Percentiles rank a stretch among this genome's conserved stretches.
These are phyloP conservation scores for Pontederia crassipes DNA, from an alignment of 176 grass and related monocot genomes.

Conservation along the genomic window DNA sequence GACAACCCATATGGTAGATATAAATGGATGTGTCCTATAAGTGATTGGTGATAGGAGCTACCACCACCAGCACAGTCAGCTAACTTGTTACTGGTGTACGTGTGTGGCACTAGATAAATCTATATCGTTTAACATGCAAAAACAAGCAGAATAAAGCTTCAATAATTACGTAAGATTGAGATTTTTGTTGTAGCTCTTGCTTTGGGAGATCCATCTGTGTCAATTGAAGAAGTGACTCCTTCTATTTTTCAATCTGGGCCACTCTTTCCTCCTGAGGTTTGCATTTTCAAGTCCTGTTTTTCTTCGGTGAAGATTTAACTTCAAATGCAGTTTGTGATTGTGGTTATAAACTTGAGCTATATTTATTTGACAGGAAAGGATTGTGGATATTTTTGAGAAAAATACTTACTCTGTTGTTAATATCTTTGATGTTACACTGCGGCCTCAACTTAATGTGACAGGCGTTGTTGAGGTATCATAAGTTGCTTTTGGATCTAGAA, in stretches of 20 bases:
- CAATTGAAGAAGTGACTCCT: constrained; percentile 66
- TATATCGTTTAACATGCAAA: too few species aligned
- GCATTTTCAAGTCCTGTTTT: constrained; percentile 1
- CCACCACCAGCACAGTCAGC: too few species aligned
- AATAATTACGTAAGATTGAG: background rate
- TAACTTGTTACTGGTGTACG: too few species aligned
- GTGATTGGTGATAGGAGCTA: too few species aligned
- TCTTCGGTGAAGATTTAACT: background rate
- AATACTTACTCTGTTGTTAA: constrained; percentile 97
- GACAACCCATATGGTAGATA: too few species aligned
- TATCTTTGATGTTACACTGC: constrained; percentile 86
- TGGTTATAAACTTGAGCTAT: background rate
- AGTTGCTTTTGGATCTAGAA: background rate
- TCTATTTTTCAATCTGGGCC: constrained; percentile 57
- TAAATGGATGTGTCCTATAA: too few species aligned
- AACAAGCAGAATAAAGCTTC: too few species aligned
- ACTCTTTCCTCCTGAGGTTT: constrained; percentile 75
- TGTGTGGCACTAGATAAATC: too few species aligned
- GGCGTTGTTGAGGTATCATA: constrained; percentile 77
- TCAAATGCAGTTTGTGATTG: background rate
- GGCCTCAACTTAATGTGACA: constrained; percentile 81
- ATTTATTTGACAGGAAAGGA: constrained; percentile 39
- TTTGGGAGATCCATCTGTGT: constrained; percentile 52
- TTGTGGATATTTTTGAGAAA: constrained; percentile 72
- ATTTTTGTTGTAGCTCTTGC: constrained; percentile 44